Conservation (phyloP, 495 filamentous ascomycete genomes). For the Xylaria curta region DNA sequence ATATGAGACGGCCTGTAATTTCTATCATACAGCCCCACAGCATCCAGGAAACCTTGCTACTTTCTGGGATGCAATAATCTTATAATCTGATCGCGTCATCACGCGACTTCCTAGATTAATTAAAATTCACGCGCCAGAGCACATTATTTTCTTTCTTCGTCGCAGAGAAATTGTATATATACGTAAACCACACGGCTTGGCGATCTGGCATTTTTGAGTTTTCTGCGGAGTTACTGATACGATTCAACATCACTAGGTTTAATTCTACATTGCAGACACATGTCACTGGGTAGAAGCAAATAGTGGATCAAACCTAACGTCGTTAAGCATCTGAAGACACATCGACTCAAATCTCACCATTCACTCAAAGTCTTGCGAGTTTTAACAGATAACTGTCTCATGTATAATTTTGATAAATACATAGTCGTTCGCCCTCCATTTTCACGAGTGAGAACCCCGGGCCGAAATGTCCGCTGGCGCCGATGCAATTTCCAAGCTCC, state of each 20-base stretch:
- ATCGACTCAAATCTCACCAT: not conserved
- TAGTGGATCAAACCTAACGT: not conserved
- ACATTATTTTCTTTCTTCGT: not conserved
- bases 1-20: not conserved
- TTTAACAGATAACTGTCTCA: slow-evolving; percentile 20
- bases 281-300: not conserved
- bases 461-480: slow-evolving; percentile 29
- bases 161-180: not conserved
- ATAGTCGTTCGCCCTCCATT: not conserved
- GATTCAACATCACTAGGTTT: not conserved
- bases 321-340: not conserved
- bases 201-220: not conserved
- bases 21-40: slow-evolving; percentile 1
- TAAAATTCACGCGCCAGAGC: slow-evolving; percentile 3
- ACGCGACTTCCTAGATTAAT: slow-evolving; percentile 1
- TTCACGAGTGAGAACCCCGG: slow-evolving; percentile 8
- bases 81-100: not conserved
- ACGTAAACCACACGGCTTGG: not conserved
- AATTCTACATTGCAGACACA: not conserved
- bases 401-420: slow-evolving; percentile 25
- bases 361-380: not conserved
- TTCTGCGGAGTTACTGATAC: not conserved
- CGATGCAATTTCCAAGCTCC: slow-evolving; percentile 42
- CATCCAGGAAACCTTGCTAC: not conserved
- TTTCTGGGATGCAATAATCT: slow-evolving; percentile 3